These are phyloP conservation scores for Stagonosporopsis vannaccii DNA, from an alignment of 2,329 filamentous ascomycete species.

Conservation along the genomic window DNA sequence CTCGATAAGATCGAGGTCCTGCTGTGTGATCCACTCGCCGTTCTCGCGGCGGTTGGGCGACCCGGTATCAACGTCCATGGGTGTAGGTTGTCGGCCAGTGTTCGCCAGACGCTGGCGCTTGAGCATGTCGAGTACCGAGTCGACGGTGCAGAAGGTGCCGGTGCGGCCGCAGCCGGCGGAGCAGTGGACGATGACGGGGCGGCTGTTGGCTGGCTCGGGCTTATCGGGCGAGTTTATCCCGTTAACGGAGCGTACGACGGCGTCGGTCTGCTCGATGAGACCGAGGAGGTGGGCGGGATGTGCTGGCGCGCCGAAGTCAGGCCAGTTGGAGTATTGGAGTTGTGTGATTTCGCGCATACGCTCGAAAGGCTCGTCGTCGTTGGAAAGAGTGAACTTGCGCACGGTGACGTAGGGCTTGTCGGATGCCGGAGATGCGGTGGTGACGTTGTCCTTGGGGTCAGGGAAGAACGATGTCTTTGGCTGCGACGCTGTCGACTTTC, in stretches of 20 bases:
- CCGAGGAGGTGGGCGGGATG: slow-evolving; percentile 86
- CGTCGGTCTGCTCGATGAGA: slow-evolving; percentile 88
- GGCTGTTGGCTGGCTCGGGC: slow-evolving; percentile 58
- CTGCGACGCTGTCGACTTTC: slow-evolving; percentile 45
- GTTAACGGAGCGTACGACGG: slow-evolving; percentile 63
- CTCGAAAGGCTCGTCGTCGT: slow-evolving; percentile 78
- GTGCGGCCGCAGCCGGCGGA: slow-evolving; percentile 95
- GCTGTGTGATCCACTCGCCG: slow-evolving; percentile 72
- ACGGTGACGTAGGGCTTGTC: slow-evolving; percentile 81
- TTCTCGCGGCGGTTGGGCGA: slow-evolving; percentile 50
- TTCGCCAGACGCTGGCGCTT: slow-evolving; percentile 74
- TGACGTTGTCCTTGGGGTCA: slow-evolving; percentile 29
- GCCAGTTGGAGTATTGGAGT: slow-evolving; percentile 94
- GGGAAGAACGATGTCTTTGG: slow-evolving; percentile 19
- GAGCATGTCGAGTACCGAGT: slow-evolving; percentile 94
- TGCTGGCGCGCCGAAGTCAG: slow-evolving; percentile 92
- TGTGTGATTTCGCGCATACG: slow-evolving; percentile 93
- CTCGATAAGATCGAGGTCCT: slow-evolving; percentile 79
- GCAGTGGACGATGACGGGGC: slow-evolving; percentile 91
- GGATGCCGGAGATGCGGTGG: slow-evolving; percentile 41
- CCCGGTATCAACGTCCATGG: slow-evolving; percentile 51
- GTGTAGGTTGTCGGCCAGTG: slow-evolving; percentile 44
- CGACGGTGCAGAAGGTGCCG: slow-evolving; percentile 95
- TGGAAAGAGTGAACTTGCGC: slow-evolving; percentile 84
- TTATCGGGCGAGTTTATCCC: slow-evolving; percentile 60